Base-by-base conservation (phyloP, 2,329 filamentous ascomycete species). In the Arthrobotrys entomopaga region DNA sequence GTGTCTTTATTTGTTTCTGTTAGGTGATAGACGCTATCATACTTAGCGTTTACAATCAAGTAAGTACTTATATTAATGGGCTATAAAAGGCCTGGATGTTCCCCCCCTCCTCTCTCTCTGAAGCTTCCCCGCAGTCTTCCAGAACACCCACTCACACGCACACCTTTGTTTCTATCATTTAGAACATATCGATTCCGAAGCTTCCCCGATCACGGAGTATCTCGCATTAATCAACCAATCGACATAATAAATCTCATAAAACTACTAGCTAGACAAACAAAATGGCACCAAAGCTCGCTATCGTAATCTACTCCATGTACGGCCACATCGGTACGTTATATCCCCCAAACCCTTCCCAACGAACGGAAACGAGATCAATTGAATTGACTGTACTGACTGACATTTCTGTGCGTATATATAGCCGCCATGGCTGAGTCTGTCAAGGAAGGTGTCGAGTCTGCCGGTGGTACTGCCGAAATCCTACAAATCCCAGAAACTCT, bases 401-500 rank as follows among this genome's bases (percentile, higher is more conserved):
- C 10, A 34, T 20, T 15, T n/a, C n/a, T n/a, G n/a, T n/a, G n/a
- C n/a, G 8, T 6, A 50, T 29, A 6, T 67, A 49, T 20, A 74
- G 70, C 70, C 60, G 84, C 89, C 81, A 83, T 97, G 79, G 95
- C 94, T 80, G 89, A 95, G 82, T 92, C 93, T 77, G 93, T 98
- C 86, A 91, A 93, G 86, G 88, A 87, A 80, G 95, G 95, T 81
- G 91, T 97, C 80, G 90, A 93, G 84, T 88, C 90, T 80, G 93
- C 92, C 77, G 95, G 95, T 77, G 93, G 93, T 77, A 84, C 85
- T 50, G 92, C 85, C 83, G 91, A 94, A 80, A 81, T 98, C 81
- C 97, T 85, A 87, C 93, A 96, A 89, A 85, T 98, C 81, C 82
- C 88, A 65, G 95, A 99, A 86, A 98, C 95, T 15, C 92, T 99